These are phyloP conservation scores for Claviceps maximensis DNA, from an alignment of 2,329 filamentous ascomycete species.

Conservation along the genomic window DNA sequence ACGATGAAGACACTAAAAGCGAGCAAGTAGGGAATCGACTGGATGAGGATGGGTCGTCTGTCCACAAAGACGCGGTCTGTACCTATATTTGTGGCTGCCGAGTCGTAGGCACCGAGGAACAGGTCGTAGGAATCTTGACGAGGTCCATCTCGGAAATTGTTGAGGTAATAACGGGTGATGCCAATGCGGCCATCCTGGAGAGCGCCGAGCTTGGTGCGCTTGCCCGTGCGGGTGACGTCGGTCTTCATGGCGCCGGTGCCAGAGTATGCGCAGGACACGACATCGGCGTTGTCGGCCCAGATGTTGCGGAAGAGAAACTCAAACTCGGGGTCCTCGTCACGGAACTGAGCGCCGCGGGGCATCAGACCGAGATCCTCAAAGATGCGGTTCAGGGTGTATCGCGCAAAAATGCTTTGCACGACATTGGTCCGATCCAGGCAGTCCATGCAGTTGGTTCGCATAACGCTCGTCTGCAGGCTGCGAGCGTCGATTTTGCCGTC, in stretches of 20 bases:
- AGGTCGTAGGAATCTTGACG: constrained; percentile 92
- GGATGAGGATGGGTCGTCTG: constrained; percentile 71
- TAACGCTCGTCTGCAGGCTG: constrained; percentile 72
- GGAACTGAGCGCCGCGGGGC: constrained; percentile 60
- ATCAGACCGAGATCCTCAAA: constrained; percentile 75
- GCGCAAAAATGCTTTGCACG: constrained; percentile 91
- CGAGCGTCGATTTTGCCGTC: constrained; percentile 67
- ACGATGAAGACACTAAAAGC: constrained; percentile 78
- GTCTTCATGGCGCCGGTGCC: constrained; percentile 97
- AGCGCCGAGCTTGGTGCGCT: constrained; percentile 72
- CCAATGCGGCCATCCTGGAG: constrained; percentile 82
- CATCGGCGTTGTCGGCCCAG: constrained; percentile 97
- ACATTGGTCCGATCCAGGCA: constrained; percentile 96
- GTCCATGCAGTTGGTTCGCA: constrained; percentile 98
- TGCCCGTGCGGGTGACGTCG: constrained; percentile 88
- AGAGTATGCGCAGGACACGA: constrained; percentile 84
- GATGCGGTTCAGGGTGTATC: constrained; percentile 79
- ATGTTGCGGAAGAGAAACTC: constrained; percentile 90
- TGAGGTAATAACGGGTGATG: constrained; percentile 75
- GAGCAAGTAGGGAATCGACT: constrained; percentile 85
- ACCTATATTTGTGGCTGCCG: constrained; percentile 57
- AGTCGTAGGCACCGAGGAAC: constrained; percentile 77
- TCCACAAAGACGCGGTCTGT: constrained; percentile 69
- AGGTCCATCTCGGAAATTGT: constrained; percentile 91
- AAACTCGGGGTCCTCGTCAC: constrained; percentile 64